Base-by-base conservation (phyloP, 1,139 yeast genomes). In the Pneumocystis canis region DNA sequence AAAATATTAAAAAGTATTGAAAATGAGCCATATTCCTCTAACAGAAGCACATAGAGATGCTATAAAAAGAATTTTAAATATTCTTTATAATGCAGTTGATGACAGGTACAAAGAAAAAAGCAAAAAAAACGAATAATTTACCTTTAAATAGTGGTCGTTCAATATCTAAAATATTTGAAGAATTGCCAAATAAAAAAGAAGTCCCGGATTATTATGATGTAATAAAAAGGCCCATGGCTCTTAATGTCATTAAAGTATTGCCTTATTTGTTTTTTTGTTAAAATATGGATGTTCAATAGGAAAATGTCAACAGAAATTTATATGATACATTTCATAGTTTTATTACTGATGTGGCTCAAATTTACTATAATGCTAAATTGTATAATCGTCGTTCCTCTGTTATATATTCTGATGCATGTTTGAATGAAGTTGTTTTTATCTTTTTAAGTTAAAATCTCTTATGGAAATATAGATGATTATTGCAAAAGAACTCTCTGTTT, bases 341-440 rank as follows among this genome's bases (percentile, higher is more conserved):
- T 72, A 76, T 90, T 57, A 80, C 78, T 64, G 97, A 89, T 72
- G 73, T 89, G 66, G 89, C 85, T 0, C 92, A 87, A 72, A 86
- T 90, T 61, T 81, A 88, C 0, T 88, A 95, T 89, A 90, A 90
- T 72, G 97, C 97, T 2, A 81, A 89, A 66, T 81, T 84, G 59
- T 90, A 85, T 73, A 90, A 90, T 72, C 84, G 84, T 64, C 84
- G 82, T 67, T 83, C 80, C 16, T 83, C 90, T 0, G 77, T 77
- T 18, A 85, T 86, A 61, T 87, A 85, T 73, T 77, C 78, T 54
- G 87, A 86, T 69, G 96, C 97, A 0, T 77, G 80, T 18, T 78
- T 84, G 11, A 47, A 47, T 5, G 54, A 47, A 47, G 54, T 47
- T 25, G 25, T 47, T 25, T 47, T 25, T 3, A 3, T 25, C 9